Conservation (phyloP, 805 yeast species). For the Komagataella kurtzmanii region DNA sequence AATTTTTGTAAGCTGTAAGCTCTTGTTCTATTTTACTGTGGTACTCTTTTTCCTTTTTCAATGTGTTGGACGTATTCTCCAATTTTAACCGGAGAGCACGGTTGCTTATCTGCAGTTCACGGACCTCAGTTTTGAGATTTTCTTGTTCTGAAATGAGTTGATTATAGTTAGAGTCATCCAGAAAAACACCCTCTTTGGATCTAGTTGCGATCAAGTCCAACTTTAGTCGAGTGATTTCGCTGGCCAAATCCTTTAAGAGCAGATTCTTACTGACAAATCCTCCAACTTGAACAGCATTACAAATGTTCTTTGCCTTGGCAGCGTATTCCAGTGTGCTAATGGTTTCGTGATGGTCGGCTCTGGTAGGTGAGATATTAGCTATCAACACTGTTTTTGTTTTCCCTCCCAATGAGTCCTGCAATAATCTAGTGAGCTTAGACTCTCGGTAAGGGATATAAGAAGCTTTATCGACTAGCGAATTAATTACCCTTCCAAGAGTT, state of each 20-base stretch:
- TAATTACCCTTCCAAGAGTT: slow-evolving; percentile 83
- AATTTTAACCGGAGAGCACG: slow-evolving; percentile 25
- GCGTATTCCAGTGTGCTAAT: slow-evolving; percentile 42
- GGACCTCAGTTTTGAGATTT: slow-evolving; percentile 33
- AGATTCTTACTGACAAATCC: slow-evolving; percentile 24
- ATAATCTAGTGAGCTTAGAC: slow-evolving; percentile 59
- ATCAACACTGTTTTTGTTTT: slow-evolving; percentile 80
- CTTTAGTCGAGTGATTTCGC: slow-evolving; percentile 28
- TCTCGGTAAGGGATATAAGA: slow-evolving; percentile 69
- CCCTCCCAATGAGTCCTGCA: slow-evolving; percentile 76
- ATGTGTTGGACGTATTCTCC: slow-evolving; percentile 9
- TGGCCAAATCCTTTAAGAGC: slow-evolving; percentile 29
- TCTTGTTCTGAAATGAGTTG: slow-evolving; percentile 34
- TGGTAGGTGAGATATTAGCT: slow-evolving; percentile 71
- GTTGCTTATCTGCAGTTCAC: slow-evolving; percentile 29
- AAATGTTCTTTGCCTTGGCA: slow-evolving; percentile 39
- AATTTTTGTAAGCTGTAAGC: background rate
- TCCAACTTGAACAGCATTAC: slow-evolving; percentile 32
- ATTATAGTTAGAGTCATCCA: slow-evolving; percentile 48
- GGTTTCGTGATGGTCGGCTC: slow-evolving; percentile 33
- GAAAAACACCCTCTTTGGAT: slow-evolving; percentile 48
- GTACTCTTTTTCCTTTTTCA: slow-evolving; percentile 9
- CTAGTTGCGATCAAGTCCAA: slow-evolving; percentile 49
- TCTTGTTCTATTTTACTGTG: slow-evolving; percentile 4
- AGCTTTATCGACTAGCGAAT: slow-evolving; percentile 46